Percentiles rank a stretch among this genome's conserved stretches.
These are phyloP conservation scores for Trichoderma aggressivum DNA, from an alignment of 2,329 filamentous ascomycete genomes.

Conservation along the genomic window DNA sequence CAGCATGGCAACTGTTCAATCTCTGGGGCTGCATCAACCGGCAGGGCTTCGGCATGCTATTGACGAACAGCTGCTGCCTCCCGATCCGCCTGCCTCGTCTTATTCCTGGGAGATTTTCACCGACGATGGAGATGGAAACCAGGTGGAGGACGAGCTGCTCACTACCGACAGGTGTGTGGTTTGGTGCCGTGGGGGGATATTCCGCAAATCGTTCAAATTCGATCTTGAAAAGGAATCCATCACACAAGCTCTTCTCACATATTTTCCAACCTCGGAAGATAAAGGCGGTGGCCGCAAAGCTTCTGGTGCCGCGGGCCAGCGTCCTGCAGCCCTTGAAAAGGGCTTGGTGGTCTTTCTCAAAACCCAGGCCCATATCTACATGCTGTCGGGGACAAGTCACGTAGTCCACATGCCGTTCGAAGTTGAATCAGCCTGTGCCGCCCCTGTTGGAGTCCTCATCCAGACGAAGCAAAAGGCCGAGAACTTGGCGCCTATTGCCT, in stretches of 20 bases:
- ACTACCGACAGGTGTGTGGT: slow-evolving; percentile 73
- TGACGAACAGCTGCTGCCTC: slow-evolving; percentile 70
- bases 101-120: slow-evolving; percentile 72
- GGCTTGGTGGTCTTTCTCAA: slow-evolving; percentile 89
- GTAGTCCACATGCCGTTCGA: slow-evolving; percentile 93
- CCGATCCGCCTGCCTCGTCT: slow-evolving; percentile 59
- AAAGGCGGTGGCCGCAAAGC: slow-evolving; percentile 22
- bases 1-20: slow-evolving; percentile 83
- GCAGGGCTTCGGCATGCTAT: slow-evolving; percentile 79
- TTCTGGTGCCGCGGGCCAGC: slow-evolving; percentile 11
- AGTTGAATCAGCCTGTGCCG: slow-evolving; percentile 80
- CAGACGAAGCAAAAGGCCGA: slow-evolving; percentile 68
- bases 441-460: slow-evolving; percentile 77
- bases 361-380: slow-evolving; percentile 91
- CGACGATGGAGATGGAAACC: slow-evolving; percentile 38
- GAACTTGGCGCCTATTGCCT: slow-evolving; percentile 47
- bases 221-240: slow-evolving; percentile 82
- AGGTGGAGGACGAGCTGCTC: slow-evolving; percentile 74
- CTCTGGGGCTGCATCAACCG: slow-evolving; percentile 86
- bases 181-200: slow-evolving; percentile 82
- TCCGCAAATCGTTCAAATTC: slow-evolving; percentile 83
- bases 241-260: slow-evolving; percentile 79
- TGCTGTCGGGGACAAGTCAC: slow-evolving; percentile 81
- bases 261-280: slow-evolving; percentile 62
- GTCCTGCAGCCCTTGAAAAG: slow-evolving; percentile 45